Evolutionary conservation across 106 monocot genomes (phyloP).

Genomic region (Phalaenopsis equestris): DNA sequence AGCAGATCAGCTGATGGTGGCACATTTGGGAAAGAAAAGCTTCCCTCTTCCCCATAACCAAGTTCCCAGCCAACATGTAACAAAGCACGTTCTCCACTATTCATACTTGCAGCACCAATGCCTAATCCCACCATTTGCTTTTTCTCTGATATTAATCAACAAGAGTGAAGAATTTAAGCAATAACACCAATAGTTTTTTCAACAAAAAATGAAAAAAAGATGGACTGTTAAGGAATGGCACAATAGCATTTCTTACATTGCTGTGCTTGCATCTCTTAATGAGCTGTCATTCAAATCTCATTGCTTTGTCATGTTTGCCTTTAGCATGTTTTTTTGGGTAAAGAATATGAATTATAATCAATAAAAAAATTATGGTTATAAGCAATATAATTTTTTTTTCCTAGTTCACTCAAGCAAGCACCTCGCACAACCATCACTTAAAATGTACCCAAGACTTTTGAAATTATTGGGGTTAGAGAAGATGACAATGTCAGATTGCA

Average conservation of each 20-base stretch:
- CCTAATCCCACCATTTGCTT: slow-evolving; percentile 64
- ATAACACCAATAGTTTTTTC: neutral
- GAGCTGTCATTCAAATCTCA: neutral
- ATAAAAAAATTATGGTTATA: neutral
- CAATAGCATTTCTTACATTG: neutral
- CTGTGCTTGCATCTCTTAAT: neutral
- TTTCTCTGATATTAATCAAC: slow-evolving; percentile 52
- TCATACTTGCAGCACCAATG: slow-evolving; percentile 88
- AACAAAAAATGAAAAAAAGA: neutral
- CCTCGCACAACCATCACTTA: neutral
- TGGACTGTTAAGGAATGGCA: neutral
- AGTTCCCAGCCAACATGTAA: slow-evolving; percentile 88
- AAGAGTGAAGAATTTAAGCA: neutral
- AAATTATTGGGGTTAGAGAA: neutral
- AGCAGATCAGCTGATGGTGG: slow-evolving; percentile 78
- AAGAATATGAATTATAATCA: neutral
- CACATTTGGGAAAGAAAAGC: slow-evolving; percentile 95
- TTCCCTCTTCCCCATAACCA: slow-evolving; percentile 95
- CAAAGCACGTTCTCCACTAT: slow-evolving; percentile 78
- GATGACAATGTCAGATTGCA: neutral
- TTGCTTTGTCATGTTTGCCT: neutral
- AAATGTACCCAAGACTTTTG: neutral
- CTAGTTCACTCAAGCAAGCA: neutral
- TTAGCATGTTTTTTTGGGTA: neutral
- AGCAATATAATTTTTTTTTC: too few relatives aligned